Percentiles rank a stretch among this genome's conserved stretches.
Evolutionary conservation across 2,329 filamentous ascomycete genomes (phyloP).

Genomic region (Microsporum ferrugineum): DNA sequence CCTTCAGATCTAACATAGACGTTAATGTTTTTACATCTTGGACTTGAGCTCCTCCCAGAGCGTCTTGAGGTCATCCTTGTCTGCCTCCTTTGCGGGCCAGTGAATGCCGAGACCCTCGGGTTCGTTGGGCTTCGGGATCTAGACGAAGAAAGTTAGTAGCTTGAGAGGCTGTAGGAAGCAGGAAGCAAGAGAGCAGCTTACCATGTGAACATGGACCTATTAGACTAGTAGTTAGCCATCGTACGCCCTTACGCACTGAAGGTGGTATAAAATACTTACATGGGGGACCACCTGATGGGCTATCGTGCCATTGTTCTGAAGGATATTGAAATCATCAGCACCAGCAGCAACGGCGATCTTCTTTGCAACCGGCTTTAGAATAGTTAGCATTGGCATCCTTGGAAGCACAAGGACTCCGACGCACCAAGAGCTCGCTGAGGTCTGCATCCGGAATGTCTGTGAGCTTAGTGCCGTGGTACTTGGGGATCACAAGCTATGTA

Average conservation of each 20-base stretch:
- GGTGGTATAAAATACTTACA: constrained; percentile 42
- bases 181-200: constrained; percentile 31
- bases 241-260: constrained; percentile 4
- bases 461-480: constrained; percentile 84
- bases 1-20: background rate
- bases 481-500: constrained; percentile 84
- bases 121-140: constrained; percentile 90
- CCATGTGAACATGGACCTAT: constrained; percentile 88
- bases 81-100: constrained; percentile 65
- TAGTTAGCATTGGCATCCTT: background rate
- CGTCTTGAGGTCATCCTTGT: constrained; percentile 75
- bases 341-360: constrained; percentile 69
- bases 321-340: constrained; percentile 73
- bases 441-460: constrained; percentile 85
- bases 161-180: background rate
- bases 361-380: constrained; percentile 61
- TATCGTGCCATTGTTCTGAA: constrained; percentile 89
- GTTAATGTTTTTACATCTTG: constrained; percentile 55
- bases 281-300: constrained; percentile 91
- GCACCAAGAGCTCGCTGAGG: constrained; percentile 67
- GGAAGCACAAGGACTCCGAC: constrained; percentile 17
- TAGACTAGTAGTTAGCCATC: background rate
- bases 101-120: constrained; percentile 64
- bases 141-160: background rate
- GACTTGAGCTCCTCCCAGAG: constrained; percentile 74